Conservation (phyloP, 2,329 filamentous ascomycete species). For the Alternaria sp. region DNA sequence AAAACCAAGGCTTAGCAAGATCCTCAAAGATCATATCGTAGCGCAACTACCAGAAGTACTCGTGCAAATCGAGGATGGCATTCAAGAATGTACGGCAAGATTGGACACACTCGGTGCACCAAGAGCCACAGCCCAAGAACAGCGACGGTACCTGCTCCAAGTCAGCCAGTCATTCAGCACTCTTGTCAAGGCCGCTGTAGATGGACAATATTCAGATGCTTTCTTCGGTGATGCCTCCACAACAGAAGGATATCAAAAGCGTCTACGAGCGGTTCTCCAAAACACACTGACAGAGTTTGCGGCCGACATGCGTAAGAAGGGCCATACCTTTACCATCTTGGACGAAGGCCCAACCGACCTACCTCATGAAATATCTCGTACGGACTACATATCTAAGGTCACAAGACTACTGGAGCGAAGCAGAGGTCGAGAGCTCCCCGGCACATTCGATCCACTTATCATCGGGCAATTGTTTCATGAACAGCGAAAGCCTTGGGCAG, state of each 20-base stretch:
- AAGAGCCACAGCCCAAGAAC: slow-evolving; percentile 56
- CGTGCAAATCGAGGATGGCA: slow-evolving; percentile 25
- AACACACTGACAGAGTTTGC: slow-evolving; percentile 29
- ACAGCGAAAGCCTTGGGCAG: slow-evolving; percentile 29
- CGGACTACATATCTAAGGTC: slow-evolving; percentile 31
- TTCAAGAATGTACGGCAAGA: slow-evolving; percentile 23
- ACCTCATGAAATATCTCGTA: slow-evolving; percentile 22
- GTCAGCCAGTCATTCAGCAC: slow-evolving; percentile 53
- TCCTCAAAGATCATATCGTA: slow-evolving; percentile 32
- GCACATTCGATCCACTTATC: slow-evolving; percentile 33
- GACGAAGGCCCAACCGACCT: slow-evolving; percentile 8
- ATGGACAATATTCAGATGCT: slow-evolving; percentile 54
- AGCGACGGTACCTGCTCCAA: slow-evolving; percentile 59
- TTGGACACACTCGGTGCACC: slow-evolving; percentile 60
- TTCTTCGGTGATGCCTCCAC: slow-evolving; percentile 57
- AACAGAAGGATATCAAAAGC: slow-evolving; percentile 24
- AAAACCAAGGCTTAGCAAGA: slow-evolving; percentile 30
- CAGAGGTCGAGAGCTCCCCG: slow-evolving; percentile 31
- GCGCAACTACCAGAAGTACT: slow-evolving; percentile 40
- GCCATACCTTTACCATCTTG: slow-evolving; percentile 25
- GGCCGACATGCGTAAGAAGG: slow-evolving; percentile 22
- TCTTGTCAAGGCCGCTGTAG: slow-evolving; percentile 57
- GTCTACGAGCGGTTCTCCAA: slow-evolving; percentile 33
- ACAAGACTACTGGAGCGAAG: slow-evolving; percentile 27
- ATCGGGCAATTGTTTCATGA: slow-evolving; percentile 30